Conservation (phyloP, 2,329 filamentous ascomycete genomes). For the Blumeria graminis region DNA sequence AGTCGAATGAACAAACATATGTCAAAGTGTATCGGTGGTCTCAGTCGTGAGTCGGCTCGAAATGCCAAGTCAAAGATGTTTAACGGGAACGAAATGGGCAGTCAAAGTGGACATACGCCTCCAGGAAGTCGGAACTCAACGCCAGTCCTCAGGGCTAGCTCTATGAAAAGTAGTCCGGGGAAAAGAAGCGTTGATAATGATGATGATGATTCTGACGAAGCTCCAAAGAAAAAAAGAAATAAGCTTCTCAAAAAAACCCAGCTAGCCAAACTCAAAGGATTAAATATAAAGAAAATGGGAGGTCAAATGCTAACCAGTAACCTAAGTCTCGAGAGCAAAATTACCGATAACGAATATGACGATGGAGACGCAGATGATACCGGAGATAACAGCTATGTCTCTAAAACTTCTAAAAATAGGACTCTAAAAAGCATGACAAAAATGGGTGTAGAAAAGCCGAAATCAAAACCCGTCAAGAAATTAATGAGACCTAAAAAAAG, state of each 20-base stretch:
- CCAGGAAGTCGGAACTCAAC: conserved; percentile 39
- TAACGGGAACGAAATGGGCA: conserved; percentile 24
- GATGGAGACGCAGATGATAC: conserved; percentile 11
- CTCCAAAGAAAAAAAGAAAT: conserved; percentile 13
- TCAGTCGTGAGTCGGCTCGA: conserved; percentile 35
- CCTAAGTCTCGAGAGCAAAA: conserved; percentile 7
- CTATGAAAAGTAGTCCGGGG: conserved; percentile 9
- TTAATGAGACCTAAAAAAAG: background rate
- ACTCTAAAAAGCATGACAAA: background rate
- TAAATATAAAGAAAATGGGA: conserved; percentile 6
- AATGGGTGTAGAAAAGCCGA: background rate
- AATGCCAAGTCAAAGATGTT: conserved; percentile 39
- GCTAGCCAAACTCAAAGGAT: conserved; percentile 7
- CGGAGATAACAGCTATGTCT: conserved; percentile 11
- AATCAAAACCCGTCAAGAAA: background rate
- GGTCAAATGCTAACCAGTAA: conserved; percentile 5
- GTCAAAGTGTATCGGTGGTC: conserved; percentile 42
- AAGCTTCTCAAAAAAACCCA: conserved; percentile 11
- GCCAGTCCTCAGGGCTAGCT: conserved; percentile 20
- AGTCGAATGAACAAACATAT: conserved; percentile 43
- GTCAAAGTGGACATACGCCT: conserved; percentile 30
- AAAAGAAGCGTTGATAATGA: conserved; percentile 14
- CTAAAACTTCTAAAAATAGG: background rate
- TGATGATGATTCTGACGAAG: conserved; percentile 12
- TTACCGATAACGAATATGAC: conserved; percentile 4